Base-by-base conservation (phyloP, 192 early-diverging fungal genomes). In the Podila horticola region DNA sequence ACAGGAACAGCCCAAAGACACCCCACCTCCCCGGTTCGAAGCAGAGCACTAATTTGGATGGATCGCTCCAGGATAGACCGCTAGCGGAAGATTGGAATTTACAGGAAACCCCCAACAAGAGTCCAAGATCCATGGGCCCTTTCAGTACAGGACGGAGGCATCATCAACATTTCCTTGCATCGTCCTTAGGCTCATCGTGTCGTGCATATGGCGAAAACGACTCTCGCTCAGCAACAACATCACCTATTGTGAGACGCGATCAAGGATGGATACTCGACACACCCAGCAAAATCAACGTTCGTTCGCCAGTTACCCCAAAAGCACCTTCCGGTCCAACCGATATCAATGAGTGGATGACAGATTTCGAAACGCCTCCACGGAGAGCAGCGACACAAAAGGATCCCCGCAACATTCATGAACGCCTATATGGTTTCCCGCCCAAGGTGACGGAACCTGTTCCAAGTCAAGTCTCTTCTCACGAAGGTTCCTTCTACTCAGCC, bases 311-410 rank as follows among this genome's bases (percentile, higher is more conserved):
- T 58, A 64, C 41, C 41, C 41, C 15, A 15, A 45, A 17, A 45
- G 41, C 41, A 13, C 12, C 15, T 45, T 45, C 41, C 2, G 41
- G 1, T 17, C 41, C 41, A 45, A 15, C 12, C 24, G 62, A 58
- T 7, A 58, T 68, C 19, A 31, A 19, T 10, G 77, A 58, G 3
- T 81, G 77, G 77, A 68, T 62, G 8, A 19, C 61, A 20, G 67
- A 52, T 33, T 26, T 81, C 19, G 77, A 81, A 57, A 81, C 77
- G 10, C 77, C 77, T 7, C 77, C 77, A 15, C 60, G 77, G 6
- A 63, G 62, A 11, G 36, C 26, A 11, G 36, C 20, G 1, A 13
- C 29, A 22, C 26, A 36, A 5, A 64, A 49, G 1, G 28, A 51
- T 17, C 3, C 11, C 5, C 62, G 36, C 41, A 17, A 45, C 41